phyloP scores from a whole-genome alignment of 176 grass and related monocot genomes.

The Raddia distichophylla region DNA sequence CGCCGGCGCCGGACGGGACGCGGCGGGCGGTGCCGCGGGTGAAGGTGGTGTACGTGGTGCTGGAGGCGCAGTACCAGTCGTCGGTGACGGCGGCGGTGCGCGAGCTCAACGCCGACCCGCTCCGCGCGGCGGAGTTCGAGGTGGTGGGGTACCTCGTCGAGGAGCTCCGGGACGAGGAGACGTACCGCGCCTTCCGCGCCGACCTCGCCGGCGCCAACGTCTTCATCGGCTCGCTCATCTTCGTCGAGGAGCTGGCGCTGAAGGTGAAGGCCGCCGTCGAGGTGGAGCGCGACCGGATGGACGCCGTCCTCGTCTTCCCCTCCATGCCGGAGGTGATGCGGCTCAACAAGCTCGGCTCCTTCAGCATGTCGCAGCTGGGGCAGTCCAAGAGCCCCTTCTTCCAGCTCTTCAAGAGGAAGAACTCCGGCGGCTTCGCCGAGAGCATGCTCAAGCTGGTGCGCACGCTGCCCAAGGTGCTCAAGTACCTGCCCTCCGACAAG shows the following conservation, averaged over 20 bases:
- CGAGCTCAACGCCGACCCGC: conserved; percentile 69
- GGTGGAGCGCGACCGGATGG: conserved; percentile 78
- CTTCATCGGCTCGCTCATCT: conserved; percentile 99
- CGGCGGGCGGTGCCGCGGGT: conserved; percentile 58
- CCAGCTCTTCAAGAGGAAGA: conserved; percentile 98
- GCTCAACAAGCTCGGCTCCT: conserved; percentile 97
- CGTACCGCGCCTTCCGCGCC: conserved; percentile 73
- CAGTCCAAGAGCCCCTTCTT: conserved; percentile 99
- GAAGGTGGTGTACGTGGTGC: conserved; percentile 95
- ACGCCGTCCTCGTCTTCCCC: conserved; percentile 96
- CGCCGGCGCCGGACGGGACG: conserved; percentile 18
- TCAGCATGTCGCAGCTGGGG: conserved; percentile 97
- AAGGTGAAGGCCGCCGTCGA: conserved; percentile 85
- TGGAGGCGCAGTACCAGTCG: conserved; percentile 99
- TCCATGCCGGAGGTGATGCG: conserved; percentile 99
- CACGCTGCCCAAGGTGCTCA: conserved; percentile 97
- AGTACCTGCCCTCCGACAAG: conserved; percentile 98
- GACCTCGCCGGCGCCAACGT: conserved; percentile 88
- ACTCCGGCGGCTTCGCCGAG: conserved; percentile 82
- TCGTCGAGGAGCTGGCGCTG: conserved; percentile 96
- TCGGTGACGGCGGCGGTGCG: conserved; percentile 77
- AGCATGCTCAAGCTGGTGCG: conserved; percentile 99
- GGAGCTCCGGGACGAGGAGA: conserved; percentile 82
- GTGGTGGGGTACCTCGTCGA: conserved; percentile 93
- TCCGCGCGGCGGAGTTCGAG: conserved; percentile 69